phyloP scores from a whole-genome alignment of 2,329 filamentous ascomycete genomes.

The Aspergillus brasiliensis region DNA sequence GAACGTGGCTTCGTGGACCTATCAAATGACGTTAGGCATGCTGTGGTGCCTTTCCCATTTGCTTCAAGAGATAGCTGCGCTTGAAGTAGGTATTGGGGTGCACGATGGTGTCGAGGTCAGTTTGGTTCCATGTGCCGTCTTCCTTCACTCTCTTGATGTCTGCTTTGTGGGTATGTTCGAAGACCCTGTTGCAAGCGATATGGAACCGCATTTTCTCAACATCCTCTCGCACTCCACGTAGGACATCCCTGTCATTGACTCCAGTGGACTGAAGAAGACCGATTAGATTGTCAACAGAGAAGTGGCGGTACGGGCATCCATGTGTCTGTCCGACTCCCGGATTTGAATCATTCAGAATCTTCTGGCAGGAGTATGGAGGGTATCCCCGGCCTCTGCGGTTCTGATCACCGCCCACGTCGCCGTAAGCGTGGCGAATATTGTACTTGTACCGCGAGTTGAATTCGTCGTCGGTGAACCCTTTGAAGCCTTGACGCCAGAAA shows the following conservation, averaged over 20 bases:
- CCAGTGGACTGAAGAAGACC: slow-evolving; percentile 75
- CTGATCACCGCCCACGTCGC: slow-evolving; percentile 89
- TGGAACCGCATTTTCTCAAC: slow-evolving; percentile 87
- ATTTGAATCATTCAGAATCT: slow-evolving; percentile 85
- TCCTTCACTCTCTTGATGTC: slow-evolving; percentile 78
- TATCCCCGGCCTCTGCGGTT: slow-evolving; percentile 87
- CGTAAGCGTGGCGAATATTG: slow-evolving; percentile 93
- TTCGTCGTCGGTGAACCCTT: slow-evolving; percentile 83
- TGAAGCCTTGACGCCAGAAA: slow-evolving; percentile 89
- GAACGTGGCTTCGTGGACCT: slow-evolving; percentile 54
- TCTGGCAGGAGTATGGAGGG: slow-evolving; percentile 90
- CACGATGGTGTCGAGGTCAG: slow-evolving; percentile 89
- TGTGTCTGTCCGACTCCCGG: slow-evolving; percentile 86
- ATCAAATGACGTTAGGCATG: slow-evolving; percentile 42
- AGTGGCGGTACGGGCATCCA: slow-evolving; percentile 96
- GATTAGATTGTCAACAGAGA: slow-evolving; percentile 82
- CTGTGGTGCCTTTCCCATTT: slow-evolving; percentile 60
- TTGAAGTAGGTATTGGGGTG: slow-evolving; percentile 99
- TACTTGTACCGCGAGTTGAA: slow-evolving; percentile 99
- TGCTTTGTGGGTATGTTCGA: slow-evolving; percentile 79
- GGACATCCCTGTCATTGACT: slow-evolving; percentile 72
- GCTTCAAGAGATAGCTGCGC: slow-evolving; percentile 85
- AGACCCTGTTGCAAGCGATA: slow-evolving; percentile 94
- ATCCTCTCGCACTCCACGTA: slow-evolving; percentile 84
- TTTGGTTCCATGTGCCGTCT: slow-evolving; percentile 68